Percentiles rank a stretch among this genome's conserved stretches.
Conservation (phyloP, 805 yeast species). For the Monosporozyma yasuniensis region DNA sequence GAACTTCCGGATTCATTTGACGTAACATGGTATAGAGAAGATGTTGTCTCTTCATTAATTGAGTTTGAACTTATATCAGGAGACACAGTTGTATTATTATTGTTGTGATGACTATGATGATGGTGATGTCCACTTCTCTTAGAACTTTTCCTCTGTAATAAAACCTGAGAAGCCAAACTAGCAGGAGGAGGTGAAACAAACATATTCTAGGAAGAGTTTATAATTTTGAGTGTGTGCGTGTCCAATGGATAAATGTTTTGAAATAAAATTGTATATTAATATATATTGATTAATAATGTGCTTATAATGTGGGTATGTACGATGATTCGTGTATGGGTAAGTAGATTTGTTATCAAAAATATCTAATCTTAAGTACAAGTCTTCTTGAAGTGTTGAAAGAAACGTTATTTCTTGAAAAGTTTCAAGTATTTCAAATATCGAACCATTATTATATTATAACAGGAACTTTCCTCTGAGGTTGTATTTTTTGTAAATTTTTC, state of each 20-base stretch:
- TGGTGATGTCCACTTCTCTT: slow-evolving; percentile 1
- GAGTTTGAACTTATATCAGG: slow-evolving; percentile 1
- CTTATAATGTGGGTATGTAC: too few relatives aligned
- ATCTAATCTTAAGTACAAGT: too few relatives aligned
- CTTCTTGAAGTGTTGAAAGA: too few relatives aligned
- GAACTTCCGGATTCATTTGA: slow-evolving; percentile 1
- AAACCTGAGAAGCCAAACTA: slow-evolving; percentile 16
- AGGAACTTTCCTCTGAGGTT: neutral
- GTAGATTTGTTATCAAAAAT: too few relatives aligned
- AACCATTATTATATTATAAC: neutral
- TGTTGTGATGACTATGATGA: slow-evolving; percentile 4
- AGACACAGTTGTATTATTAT: slow-evolving; percentile 1
- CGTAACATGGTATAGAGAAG: neutral
- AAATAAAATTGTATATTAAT: too few relatives aligned
- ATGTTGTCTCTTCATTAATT: neutral
- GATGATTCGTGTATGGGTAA: too few relatives aligned
- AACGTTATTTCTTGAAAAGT: neutral
- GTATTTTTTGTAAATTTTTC: neutral
- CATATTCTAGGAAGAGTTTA: slow-evolving; percentile 9
- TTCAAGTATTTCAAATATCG: neutral
- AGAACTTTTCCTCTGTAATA: slow-evolving; percentile 7
- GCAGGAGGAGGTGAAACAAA: slow-evolving; percentile 30
- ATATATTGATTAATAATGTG: too few relatives aligned
- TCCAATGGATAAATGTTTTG: neutral
- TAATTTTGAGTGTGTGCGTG: too few relatives aligned